Conservation (phyloP, 805 yeast species). For the Lipomyces chichibuensis region DNA sequence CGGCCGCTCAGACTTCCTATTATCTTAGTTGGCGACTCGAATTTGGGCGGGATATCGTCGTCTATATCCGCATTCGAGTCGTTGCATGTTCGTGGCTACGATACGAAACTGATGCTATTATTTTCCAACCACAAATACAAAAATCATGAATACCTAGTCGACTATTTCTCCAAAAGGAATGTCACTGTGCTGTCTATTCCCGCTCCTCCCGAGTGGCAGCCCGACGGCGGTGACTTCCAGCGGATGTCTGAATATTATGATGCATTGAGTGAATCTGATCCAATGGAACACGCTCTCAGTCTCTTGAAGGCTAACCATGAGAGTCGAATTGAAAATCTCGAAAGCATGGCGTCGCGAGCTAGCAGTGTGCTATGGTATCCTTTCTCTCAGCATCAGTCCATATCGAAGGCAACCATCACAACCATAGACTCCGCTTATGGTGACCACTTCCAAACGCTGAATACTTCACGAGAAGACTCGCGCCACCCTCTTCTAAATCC, state of each 20-base stretch:
- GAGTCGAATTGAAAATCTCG: slow-evolving; percentile 4
- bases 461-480: neutral
- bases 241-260: slow-evolving; percentile 3
- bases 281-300: neutral
- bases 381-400: slow-evolving; percentile 37
- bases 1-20: slow-evolving; percentile 2
- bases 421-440: slow-evolving; percentile 39
- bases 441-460: slow-evolving; percentile 32
- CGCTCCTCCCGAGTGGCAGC: slow-evolving; percentile 5
- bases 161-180: neutral
- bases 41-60: slow-evolving; percentile 3
- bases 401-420: slow-evolving; percentile 32
- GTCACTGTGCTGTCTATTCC: neutral
- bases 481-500: neutral
- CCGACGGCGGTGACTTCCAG: neutral
- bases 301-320: slow-evolving; percentile 18
- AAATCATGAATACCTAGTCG: slow-evolving; percentile 1
- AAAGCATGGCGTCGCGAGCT: slow-evolving; percentile 4
- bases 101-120: neutral
- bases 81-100: slow-evolving; percentile 2
- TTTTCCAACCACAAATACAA: neutral
- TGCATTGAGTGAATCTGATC: neutral
- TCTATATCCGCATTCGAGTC: slow-evolving; percentile 7
- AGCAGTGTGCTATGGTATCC: slow-evolving; percentile 37
- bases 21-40: slow-evolving; percentile 1